Evolutionary conservation across 768 basidiomycete species (phyloP).

Genomic region (Suillus subluteus): DNA sequence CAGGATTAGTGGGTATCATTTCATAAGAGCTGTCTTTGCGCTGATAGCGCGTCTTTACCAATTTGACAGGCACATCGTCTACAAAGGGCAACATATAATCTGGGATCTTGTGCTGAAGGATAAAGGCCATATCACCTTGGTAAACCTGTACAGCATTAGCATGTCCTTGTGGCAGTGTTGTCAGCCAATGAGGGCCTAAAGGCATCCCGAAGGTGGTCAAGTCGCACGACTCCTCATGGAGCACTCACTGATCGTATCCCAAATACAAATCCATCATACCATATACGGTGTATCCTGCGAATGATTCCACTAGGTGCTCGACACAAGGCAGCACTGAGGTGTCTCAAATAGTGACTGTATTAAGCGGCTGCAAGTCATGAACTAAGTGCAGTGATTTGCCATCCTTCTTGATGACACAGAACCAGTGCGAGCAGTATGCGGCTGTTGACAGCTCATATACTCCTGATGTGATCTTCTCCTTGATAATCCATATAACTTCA

Average conservation of each 20-base stretch:
- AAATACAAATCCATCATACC: conserved; percentile 40
- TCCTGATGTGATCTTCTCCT: too few species aligned
- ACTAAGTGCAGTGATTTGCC: conserved; percentile 38
- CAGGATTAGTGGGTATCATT: conserved; percentile 39
- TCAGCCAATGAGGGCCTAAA: conserved; percentile 34
- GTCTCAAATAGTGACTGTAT: too few species aligned
- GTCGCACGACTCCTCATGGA: conserved; percentile 36
- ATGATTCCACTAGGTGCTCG: conserved; percentile 22
- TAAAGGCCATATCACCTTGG: too few species aligned
- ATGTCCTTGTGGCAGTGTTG: conserved; percentile 43
- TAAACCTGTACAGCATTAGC: too few species aligned
- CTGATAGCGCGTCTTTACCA: conserved; percentile 35
- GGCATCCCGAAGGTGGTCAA: conserved; percentile 47
- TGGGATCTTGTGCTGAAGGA: too few species aligned
- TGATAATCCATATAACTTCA: too few species aligned
- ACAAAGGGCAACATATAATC: too few species aligned
- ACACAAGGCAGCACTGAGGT: too few species aligned
- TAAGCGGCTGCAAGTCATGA: conserved; percentile 40
- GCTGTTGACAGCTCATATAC: conserved; percentile 39
- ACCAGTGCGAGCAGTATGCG: neutral
- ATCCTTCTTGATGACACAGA: conserved; percentile 37
- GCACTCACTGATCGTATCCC: conserved; percentile 38
- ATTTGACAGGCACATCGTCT: conserved; percentile 38
- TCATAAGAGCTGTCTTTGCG: conserved; percentile 33
- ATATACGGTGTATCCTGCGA: conserved; percentile 34